A percentile compares a stretch with the other conserved stretches of the same genome.
These are phyloP conservation scores for Leccinum pellstonianum DNA, from an alignment of 768 basidiomycete species.

Conservation along the genomic window DNA sequence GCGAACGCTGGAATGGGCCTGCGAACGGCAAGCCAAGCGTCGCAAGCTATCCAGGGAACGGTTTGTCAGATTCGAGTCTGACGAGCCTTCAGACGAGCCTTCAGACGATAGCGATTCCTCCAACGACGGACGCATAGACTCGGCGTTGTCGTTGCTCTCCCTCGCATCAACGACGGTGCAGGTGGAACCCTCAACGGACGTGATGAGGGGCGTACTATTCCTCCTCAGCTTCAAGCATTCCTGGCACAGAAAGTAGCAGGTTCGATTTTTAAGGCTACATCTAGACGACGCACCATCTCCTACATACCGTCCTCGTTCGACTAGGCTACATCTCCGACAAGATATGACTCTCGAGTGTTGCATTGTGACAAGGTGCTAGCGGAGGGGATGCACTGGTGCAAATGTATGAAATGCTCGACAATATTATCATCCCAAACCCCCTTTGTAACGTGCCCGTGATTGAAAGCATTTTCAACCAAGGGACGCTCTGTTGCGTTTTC, in stretches of 20 bases:
- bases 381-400: conserved; percentile 26
- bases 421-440: conserved; percentile 21
- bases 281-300: conserved; percentile 16
- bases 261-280: conserved; percentile 21
- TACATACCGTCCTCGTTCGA: conserved; percentile 26
- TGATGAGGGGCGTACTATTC: conserved; percentile 29
- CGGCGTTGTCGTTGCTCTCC: conserved; percentile 33
- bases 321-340: conserved; percentile 31
- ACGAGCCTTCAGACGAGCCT: conserved; percentile 21
- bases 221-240: conserved; percentile 32
- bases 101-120: conserved; percentile 6
- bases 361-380: conserved; percentile 28
- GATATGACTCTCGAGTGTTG: conserved; percentile 20
- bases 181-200: conserved; percentile 16
- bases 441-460: conserved; percentile 14
- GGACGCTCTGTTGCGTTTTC: conserved; percentile 35
- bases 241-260: conserved; percentile 25
- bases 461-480: conserved; percentile 23
- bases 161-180: conserved; percentile 20
- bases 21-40: conserved; percentile 40
- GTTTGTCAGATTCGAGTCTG: conserved; percentile 17
- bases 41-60: conserved; percentile 26
- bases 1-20: conserved; percentile 46
- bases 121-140: conserved; percentile 17
- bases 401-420: conserved; percentile 29